These are phyloP conservation scores for Phylloporus sp. DNA, from an alignment of 768 basidiomycete species.

Conservation along the genomic window DNA sequence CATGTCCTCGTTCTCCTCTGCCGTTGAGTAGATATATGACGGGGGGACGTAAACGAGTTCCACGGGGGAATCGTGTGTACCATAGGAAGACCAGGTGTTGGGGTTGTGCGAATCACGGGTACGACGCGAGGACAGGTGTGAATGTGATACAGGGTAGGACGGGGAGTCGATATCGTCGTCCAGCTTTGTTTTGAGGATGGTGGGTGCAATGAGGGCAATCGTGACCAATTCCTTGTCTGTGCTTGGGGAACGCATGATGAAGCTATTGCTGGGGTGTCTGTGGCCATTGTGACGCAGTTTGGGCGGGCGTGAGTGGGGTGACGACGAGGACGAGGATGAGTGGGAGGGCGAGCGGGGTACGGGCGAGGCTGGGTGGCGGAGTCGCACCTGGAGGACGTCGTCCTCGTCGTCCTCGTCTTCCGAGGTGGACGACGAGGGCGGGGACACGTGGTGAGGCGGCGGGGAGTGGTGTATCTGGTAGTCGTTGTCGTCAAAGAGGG, in stretches of 20 bases:
- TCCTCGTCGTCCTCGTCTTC: constrained; percentile 45
- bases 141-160: constrained; percentile 9
- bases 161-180: constrained; percentile 41
- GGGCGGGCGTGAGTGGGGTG: constrained; percentile 26
- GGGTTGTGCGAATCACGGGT: constrained; percentile 4
- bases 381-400: constrained; percentile 65
- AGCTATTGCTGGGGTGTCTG: constrained; percentile 39
- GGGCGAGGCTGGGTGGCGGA: constrained; percentile 24
- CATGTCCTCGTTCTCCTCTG: constrained; percentile 17
- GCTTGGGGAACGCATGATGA: constrained; percentile 35
- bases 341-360: constrained; percentile 37
- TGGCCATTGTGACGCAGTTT: constrained; percentile 23
- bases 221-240: constrained; percentile 55
- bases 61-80: constrained; percentile 47
- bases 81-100: constrained; percentile 13
- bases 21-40: constrained; percentile 26
- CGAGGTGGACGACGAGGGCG: constrained; percentile 32
- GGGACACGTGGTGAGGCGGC: constrained; percentile 19
- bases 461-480: constrained; percentile 23
- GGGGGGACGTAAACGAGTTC: constrained; percentile 72
- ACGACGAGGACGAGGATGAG: constrained; percentile 30
- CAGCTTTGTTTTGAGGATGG: constrained; percentile 78
- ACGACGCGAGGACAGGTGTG: constrained; percentile 9
- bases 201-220: constrained; percentile 72
- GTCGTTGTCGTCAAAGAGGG: constrained; percentile 27